Evolutionary conservation across 2,329 filamentous ascomycete genomes (phyloP), one percentile per base, ranked within the genome.

Genomic region (Scedosporium boydii): DNA sequence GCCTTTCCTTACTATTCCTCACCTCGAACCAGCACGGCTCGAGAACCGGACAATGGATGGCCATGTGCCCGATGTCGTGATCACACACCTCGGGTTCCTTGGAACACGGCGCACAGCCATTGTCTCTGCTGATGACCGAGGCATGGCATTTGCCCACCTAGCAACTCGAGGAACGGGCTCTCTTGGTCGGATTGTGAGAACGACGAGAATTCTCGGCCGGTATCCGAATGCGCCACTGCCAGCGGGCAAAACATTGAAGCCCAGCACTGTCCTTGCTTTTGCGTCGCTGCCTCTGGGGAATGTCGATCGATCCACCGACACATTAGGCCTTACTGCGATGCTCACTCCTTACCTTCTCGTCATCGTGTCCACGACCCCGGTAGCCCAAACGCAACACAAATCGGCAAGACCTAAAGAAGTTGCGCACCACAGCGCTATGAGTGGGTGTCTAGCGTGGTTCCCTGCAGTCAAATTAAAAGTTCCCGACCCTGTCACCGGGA

Each of bases 111-210:
- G 95, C 69, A 99, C 95, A 14, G 95, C 96, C 3, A 80, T 99
- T 4, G 93, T 98, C 10, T 99, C 95, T 3, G 95, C 95, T 2
- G 93, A 99, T 74, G 90, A 96, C 69, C 86, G 86, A 58, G 95
- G 96, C 21, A 99, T 99, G 96, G 93, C 95, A 0, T 99, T 99
- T 73, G 97, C 95, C 3, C 96, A 99, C 74, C 82, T 99, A 9
- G 96, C 95, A 9, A 96, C 91, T 9, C 83, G 96, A 68, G 96
- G 95, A 1, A 88, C 96, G 44, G 95, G 95, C 3, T 84, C 92
- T 26, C 82, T 99, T 23, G 92, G 89, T 5, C 85, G 95, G 63
- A 88, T 86, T 0, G 89, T 99, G 57, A 96, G 91, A 76, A 96
- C 91, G 0, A 93, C 90, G 2, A 84, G 96, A 64, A 93, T 99